Conservation (phyloP, 345 rosid genomes). For the Gossypium stocksii region DNA sequence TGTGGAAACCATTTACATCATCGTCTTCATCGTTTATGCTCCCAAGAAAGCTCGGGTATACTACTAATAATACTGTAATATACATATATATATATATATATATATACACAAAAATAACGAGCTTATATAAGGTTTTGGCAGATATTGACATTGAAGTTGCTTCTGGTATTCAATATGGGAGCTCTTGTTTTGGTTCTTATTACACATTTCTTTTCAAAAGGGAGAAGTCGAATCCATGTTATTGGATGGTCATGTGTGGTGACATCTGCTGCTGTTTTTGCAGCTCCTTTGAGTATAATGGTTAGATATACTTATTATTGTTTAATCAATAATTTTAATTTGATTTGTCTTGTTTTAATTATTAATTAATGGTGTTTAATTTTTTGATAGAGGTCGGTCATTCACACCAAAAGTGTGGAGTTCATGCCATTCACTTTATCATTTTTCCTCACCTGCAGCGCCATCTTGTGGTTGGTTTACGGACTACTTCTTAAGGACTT, state of each 20-base stretch:
- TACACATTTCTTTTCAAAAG: conserved; percentile 27
- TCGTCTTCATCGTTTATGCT: conserved; percentile 41
- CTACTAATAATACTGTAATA: too few relatives aligned
- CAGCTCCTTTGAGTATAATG: conserved; percentile 46
- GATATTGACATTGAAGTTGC: conserved; percentile 30
- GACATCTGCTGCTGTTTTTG: conserved; percentile 29
- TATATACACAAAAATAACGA: not conserved
- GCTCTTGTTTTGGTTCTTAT: conserved; percentile 27
- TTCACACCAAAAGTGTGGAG: conserved; percentile 78
- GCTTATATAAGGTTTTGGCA: not conserved
- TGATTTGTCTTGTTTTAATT: not conserved
- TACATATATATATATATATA: too few relatives aligned
- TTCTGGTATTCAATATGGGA: conserved; percentile 24
- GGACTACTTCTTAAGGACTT: conserved; percentile 57
- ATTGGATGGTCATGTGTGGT: conserved; percentile 43
- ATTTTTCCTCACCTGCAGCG: conserved; percentile 72
- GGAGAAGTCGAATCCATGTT: conserved; percentile 18
- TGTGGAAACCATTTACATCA: conserved; percentile 45
- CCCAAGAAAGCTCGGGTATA: conserved; percentile 47
- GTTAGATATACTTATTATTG: conserved; percentile 18
- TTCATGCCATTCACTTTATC: conserved; percentile 91
- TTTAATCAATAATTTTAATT: not conserved
- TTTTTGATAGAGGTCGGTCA: conserved; percentile 33
- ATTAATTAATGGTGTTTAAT: not conserved
- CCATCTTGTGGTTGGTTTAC: conserved; percentile 73